phyloP scores from a whole-genome alignment of 1,139 yeast species.

The Hyphopichia fennica region DNA sequence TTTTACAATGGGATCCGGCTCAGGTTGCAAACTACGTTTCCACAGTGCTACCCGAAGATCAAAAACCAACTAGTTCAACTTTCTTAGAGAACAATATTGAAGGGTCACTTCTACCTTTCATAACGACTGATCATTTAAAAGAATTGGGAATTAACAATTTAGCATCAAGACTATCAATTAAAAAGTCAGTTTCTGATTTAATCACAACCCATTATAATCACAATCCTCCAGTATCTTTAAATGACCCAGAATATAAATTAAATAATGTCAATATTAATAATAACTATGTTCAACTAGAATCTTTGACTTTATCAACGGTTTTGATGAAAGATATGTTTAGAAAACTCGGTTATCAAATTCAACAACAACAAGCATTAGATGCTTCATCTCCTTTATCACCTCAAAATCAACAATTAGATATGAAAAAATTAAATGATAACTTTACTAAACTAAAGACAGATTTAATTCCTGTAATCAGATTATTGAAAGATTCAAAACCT shows the following conservation, averaged over 20 bases:
- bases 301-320: slow-evolving; percentile 30
- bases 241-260: slow-evolving; percentile 31
- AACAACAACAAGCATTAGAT: slow-evolving; percentile 11
- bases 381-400: slow-evolving; percentile 17
- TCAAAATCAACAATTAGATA: slow-evolving; percentile 27
- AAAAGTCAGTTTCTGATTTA: slow-evolving; percentile 48
- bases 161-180: slow-evolving; percentile 46
- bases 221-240: slow-evolving; percentile 29
- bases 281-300: slow-evolving; percentile 38
- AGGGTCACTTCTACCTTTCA: slow-evolving; percentile 59
- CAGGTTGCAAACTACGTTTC: slow-evolving; percentile 42
- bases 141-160: slow-evolving; percentile 54
- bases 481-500: slow-evolving; percentile 55
- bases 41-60: slow-evolving; percentile 22
- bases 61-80: slow-evolving; percentile 20
- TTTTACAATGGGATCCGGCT: slow-evolving; percentile 50
- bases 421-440: slow-evolving; percentile 46
- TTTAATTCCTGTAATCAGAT: slow-evolving; percentile 51
- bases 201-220: slow-evolving; percentile 33
- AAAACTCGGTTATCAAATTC: slow-evolving; percentile 19
- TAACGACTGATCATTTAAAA: slow-evolving; percentile 58
- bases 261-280: slow-evolving; percentile 30
- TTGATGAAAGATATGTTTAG: slow-evolving; percentile 40
- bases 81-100: slow-evolving; percentile 60
- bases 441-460: slow-evolving; percentile 52